Evolutionary conservation across 2,329 filamentous ascomycete genomes (phyloP), one percentile per base, ranked within the genome.

Genomic region (Botrytis fabae): DNA sequence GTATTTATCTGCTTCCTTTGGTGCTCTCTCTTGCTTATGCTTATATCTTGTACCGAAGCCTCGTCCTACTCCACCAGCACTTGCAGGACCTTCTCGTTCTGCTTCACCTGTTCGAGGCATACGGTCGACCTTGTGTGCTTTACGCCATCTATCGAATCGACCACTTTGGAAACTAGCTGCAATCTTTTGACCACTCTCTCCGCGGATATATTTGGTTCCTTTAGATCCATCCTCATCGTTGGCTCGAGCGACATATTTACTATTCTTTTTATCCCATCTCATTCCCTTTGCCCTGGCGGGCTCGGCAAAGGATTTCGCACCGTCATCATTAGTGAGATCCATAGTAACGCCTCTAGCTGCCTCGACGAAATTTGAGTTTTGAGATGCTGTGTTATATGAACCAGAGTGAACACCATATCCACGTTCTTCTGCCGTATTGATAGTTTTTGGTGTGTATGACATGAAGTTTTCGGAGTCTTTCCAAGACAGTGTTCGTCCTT

Each of bases 221-320:
- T 91, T 91, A 78, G 89, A 97, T 57, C 96, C 96, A 83, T 99
- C 97, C 78, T 97, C 93, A 83, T 99, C 96, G 85, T 99, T 98
- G 78, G 90, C 90, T 51, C 93, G 90, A 20, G 93, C 87, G 51
- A 99, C 95, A 84, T 98, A 99, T 84, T 98, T 98, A 84, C 93
- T 97, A 80, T 90, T 89, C 83, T 97, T 97, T 85, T 97, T 95
- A 85, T 99, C 96, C 96, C 96, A 99, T 77, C 96, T 92, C 90
- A 97, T 91, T 64, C 89, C 86, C 77, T 90, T 89, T 66, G 90
- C 84, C 78, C 91, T 92, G 64, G 91, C 88, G 4, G 94, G 90
- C 78, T 93, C 90, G 75, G 90, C 94, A 81, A 98, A 97, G 1
- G 89, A 87, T 80, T 93, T 93, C 78, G 89, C 89, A 18, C 88